Percentiles rank a stretch among this genome's conserved stretches.
These are phyloP conservation scores for Sphenostylis stenocarpa DNA, from an alignment of 306 rosid genomes.

Conservation along the genomic window DNA sequence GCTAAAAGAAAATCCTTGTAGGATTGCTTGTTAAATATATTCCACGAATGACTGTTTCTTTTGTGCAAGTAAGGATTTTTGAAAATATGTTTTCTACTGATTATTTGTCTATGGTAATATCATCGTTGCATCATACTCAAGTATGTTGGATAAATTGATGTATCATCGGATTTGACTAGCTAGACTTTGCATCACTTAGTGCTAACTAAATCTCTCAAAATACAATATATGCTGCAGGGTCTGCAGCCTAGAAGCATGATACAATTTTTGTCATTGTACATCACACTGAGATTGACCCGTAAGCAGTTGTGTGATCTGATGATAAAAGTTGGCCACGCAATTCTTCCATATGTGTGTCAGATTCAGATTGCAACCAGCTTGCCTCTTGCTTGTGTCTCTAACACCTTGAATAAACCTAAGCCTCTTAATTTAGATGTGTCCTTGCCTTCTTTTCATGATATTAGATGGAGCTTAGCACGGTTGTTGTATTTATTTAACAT, in stretches of 20 bases:
- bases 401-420: conserved; percentile 72
- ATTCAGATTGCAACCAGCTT: conserved; percentile 49
- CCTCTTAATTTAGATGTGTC: conserved; percentile 80
- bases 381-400: conserved; percentile 83
- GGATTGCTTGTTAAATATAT: background rate
- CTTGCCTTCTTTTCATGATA: conserved; percentile 69
- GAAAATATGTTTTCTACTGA: background rate
- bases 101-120: background rate
- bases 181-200: conserved; percentile 8
- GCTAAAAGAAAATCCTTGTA: background rate
- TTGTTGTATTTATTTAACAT: conserved; percentile 73
- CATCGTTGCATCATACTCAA: conserved; percentile 17
- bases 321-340: conserved; percentile 41
- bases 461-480: conserved; percentile 76
- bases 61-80: background rate
- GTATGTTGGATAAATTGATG: conserved; percentile 15
- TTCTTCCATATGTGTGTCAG: conserved; percentile 50
- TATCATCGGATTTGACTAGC: conserved; percentile 22
- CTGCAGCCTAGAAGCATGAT: conserved; percentile 41
- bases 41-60: background rate
- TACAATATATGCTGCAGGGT: conserved; percentile 59
- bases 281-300: conserved; percentile 49
- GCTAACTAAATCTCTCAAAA: conserved; percentile 26
- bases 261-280: conserved; percentile 49
- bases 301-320: conserved; percentile 38